Evolutionary conservation across 1,139 yeast genomes (phyloP), one percentile per base, ranked within the genome.

Genomic region (Magnusiomyces fungicola): DNA sequence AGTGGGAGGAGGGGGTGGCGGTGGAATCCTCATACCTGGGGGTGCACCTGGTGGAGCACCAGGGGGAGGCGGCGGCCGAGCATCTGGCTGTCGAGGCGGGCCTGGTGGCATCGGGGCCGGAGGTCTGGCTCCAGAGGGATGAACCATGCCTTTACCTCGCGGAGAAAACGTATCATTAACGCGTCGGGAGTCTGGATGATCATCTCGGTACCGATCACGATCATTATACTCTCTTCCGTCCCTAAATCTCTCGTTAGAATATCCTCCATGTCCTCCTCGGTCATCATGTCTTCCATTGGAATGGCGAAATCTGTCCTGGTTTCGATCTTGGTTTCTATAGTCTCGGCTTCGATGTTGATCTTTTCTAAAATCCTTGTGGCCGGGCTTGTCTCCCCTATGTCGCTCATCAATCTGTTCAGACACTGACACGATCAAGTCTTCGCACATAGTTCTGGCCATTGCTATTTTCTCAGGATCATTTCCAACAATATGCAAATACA

Each of bases 401-500:
- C 30, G 29, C 33, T 55, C 58, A 16, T 56, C 57, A 30, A 60
- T 50, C 49, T 61, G 61, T 41, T 64, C 68, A 14, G 55, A 53
- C 5, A 68, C 65, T 3, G 67, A 57, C 10, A 59, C 56, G 36
- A 69, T 52, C 33, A 69, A 52, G 54, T 69, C 73, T 22, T 52
- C 48, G 45, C 66, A 58, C 60, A 69, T 58, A 22, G 55, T 63
- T 30, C 58, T 60, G 9, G 72, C 72, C 18, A 55, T 48, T 16
- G 53, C 58, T 2, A 68, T 57, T 19, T 53, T 57, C 6, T 56
- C 64, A 24, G 56, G 53, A 33, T 60, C 62, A 22, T 45, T 40
- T 9, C 69, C 69, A 30, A 53, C 43, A 40, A 69, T 55, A 49
- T 62, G 66, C 23, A 69, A 49, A 53, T 60, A 67, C 57, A 66